Evolutionary conservation across 2,329 filamentous ascomycete species (phyloP).

Genomic region (Sclerotinia spermophila): DNA sequence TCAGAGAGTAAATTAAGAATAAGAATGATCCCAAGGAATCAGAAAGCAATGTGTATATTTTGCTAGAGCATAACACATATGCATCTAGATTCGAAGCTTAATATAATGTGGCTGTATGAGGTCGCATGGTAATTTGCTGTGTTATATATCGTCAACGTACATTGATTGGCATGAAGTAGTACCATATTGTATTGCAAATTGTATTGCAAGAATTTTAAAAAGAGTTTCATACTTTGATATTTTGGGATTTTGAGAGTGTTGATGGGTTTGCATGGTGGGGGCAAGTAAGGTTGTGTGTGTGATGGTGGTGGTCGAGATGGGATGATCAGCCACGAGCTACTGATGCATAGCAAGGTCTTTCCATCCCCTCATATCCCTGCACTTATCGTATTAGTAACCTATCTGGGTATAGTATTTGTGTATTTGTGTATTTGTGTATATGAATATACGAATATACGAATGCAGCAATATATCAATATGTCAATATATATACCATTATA

Average conservation of each 20-base stretch:
- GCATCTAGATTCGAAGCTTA: background rate
- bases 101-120: background rate
- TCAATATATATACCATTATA: too few relatives aligned
- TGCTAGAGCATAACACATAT: background rate
- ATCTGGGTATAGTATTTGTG: background rate
- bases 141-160: background rate
- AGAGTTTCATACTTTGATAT: background rate
- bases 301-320: background rate
- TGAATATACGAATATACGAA: background rate
- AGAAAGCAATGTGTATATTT: background rate
- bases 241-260: background rate
- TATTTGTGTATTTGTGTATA: background rate
- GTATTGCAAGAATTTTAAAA: background rate
- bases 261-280: background rate
- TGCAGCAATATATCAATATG: too few relatives aligned
- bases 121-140: background rate
- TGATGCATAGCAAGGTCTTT: background rate
- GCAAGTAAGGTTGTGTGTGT: background rate
- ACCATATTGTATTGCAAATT: background rate
- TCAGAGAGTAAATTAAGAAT: background rate
- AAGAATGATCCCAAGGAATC: background rate
- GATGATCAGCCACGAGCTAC: background rate
- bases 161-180: too few relatives aligned
- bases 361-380: background rate
- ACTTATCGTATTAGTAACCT: background rate